These are phyloP conservation scores for Desmodesmus armatus DNA, from an alignment of 139 green algal species.

Conservation along the genomic window DNA sequence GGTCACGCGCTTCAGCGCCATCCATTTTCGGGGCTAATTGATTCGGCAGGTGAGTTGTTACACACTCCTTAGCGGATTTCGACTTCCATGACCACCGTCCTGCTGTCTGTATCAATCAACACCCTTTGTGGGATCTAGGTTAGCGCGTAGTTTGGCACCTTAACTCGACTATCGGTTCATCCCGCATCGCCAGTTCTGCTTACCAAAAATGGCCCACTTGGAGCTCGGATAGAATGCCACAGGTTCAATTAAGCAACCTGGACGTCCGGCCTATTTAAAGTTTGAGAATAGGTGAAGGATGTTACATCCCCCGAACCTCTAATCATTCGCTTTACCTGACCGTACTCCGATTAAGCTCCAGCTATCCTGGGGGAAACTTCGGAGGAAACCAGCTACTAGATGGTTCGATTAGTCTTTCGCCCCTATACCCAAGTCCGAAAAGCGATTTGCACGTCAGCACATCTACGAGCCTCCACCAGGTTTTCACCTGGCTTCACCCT, in stretches of 20 bases:
- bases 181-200: constrained; percentile 97
- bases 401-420: constrained; percentile 99
- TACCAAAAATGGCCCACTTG: constrained; percentile 97
- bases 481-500: constrained; percentile 95
- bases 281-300: constrained; percentile 95
- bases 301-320: constrained; percentile 88
- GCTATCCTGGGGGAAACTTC: constrained; percentile 96
- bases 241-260: constrained; percentile 89
- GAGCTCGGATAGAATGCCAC: constrained; percentile 84
- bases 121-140: constrained; percentile 96
- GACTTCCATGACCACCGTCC: constrained; percentile 98
- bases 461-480: constrained; percentile 95
- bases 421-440: constrained; percentile 97
- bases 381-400: constrained; percentile 96
- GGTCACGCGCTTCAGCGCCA: constrained; percentile 92
- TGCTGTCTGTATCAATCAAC: constrained; percentile 96
- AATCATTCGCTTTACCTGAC: constrained; percentile 96
- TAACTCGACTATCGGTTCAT: constrained; percentile 95
- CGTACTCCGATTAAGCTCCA: constrained; percentile 87
- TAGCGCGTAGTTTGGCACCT: constrained; percentile 91
- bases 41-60: constrained; percentile 99
- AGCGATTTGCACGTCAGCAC: constrained; percentile 98
- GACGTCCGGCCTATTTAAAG: constrained; percentile 94
- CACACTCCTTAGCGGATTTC: constrained; percentile 98
- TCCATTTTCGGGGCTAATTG: constrained; percentile 97